Evolutionary conservation across 208 protist species (phyloP), one percentile per base, ranked within the genome.

Genomic region (Endotrypanum monterogeii): DNA sequence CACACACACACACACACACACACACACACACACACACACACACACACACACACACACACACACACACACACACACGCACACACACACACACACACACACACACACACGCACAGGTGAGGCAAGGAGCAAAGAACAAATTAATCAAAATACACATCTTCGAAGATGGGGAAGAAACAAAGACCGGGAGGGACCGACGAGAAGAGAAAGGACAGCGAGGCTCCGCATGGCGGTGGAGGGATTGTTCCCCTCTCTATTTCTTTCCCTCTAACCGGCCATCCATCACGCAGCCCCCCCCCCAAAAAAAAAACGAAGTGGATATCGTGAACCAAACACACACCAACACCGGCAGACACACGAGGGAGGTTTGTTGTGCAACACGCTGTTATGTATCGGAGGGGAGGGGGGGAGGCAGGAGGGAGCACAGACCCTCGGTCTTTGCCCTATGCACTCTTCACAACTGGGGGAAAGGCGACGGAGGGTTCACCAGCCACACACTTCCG

Each of bases 401-500:
- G 44, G 44, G 44, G 44, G 44, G 44, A 11, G 0, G 44, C 8
- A 48, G 44, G 41, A 9, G 41, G 41, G 44, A 48, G 0, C 12
- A 11, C 8, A 11, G 44, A 11, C 5, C 44, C 44, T 48, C 12
- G 0, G 37, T 3, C 28, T 25, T 65, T n/a, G 44, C 4, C 3
- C 63, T 68, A 51, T 44, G 7, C 74, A 5, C 16, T 44, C 66
- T 37, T 74, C 5, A 57, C 55, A 18, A 37, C 68, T 16, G 67
- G 68, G 0, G 86, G 85, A 67, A 96, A 82, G 9, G 89, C 89
- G 1, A 96, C 67, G 57, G 82, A 80, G 7, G 90, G 86, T 63
- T 96, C 90, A 25, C 92, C 90, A 0, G 92, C 83, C 58, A 91
- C 82, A 73, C 84, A 88, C 86, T 94, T 94, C 48, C 84, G 82